Conservation (phyloP, 768 basidiomycete genomes). For the Amanita rubescens region DNA sequence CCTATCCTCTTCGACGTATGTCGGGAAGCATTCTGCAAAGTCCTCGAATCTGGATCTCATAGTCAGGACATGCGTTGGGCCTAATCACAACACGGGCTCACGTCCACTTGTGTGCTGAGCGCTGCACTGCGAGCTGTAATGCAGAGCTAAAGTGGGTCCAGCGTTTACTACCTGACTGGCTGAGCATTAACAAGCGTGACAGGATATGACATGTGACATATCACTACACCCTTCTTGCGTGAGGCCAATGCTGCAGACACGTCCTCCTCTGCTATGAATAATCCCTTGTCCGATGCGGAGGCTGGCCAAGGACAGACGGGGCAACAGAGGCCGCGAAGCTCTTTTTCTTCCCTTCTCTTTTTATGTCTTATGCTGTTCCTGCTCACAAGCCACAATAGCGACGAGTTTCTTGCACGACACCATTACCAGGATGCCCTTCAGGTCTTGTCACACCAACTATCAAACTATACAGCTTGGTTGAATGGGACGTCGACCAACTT, state of each 20-base stretch:
- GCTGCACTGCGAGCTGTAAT: slow-evolving; percentile 46
- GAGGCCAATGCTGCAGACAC: slow-evolving; percentile 7
- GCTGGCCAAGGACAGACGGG: slow-evolving; percentile 23
- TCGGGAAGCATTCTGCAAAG: slow-evolving; percentile 58
- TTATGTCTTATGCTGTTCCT: slow-evolving; percentile 69
- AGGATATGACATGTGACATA: neutral
- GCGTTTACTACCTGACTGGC: slow-evolving; percentile 41
- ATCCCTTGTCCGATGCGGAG: slow-evolving; percentile 30
- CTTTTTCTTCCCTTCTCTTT: slow-evolving; percentile 68
- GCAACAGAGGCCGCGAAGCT: slow-evolving; percentile 38
- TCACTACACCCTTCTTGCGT: neutral
- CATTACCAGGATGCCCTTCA: slow-evolving; percentile 62
- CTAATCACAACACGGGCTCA: slow-evolving; percentile 19
- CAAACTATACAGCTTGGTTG: slow-evolving; percentile 74
- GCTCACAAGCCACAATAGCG: slow-evolving; percentile 68
- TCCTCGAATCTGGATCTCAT: slow-evolving; percentile 38
- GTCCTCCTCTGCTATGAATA: slow-evolving; percentile 16
- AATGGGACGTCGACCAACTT: slow-evolving; percentile 62
- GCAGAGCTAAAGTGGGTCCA: slow-evolving; percentile 53
- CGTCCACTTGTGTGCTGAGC: slow-evolving; percentile 55
- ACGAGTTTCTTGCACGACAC: slow-evolving; percentile 55
- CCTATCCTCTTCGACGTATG: slow-evolving; percentile 59
- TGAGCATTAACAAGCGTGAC: slow-evolving; percentile 26
- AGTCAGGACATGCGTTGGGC: neutral
- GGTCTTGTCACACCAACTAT: slow-evolving; percentile 48